Conservation (phyloP, 805 yeast species). For the Starmerella vaccinii region DNA sequence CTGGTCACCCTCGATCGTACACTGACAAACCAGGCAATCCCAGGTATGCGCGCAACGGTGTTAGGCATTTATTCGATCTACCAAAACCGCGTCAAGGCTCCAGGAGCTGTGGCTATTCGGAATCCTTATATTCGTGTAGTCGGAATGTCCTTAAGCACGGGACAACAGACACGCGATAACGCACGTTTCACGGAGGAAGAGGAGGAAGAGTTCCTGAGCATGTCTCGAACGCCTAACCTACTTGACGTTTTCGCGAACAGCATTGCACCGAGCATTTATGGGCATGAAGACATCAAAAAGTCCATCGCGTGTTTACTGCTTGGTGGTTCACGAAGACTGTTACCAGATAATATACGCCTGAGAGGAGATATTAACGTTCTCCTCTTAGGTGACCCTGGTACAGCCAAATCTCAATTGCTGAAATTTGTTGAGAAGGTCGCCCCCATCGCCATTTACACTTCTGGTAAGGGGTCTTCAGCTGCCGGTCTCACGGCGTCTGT, state of each 20-base stretch:
- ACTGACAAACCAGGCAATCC: slow-evolving; percentile 79
- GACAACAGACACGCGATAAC: slow-evolving; percentile 51
- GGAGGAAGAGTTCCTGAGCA: slow-evolving; percentile 75
- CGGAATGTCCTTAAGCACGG: slow-evolving; percentile 79
- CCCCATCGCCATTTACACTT: slow-evolving; percentile 90
- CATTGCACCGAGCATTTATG: slow-evolving; percentile 95
- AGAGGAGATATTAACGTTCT: slow-evolving; percentile 96
- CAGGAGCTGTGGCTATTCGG: slow-evolving; percentile 70
- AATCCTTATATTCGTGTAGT: slow-evolving; percentile 81
- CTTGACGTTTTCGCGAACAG: slow-evolving; percentile 78
- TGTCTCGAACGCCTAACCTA: slow-evolving; percentile 74
- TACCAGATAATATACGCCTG: slow-evolving; percentile 93
- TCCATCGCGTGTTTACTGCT: slow-evolving; percentile 83
- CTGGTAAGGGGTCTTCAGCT: slow-evolving; percentile 98
- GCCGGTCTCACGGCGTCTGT: slow-evolving; percentile 99
- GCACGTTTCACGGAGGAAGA: slow-evolving; percentile 77
- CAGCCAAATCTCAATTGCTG: slow-evolving; percentile 92
- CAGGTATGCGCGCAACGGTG: slow-evolving; percentile 88
- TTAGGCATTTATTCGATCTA: slow-evolving; percentile 89
- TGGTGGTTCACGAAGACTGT: slow-evolving; percentile 86
- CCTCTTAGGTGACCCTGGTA: slow-evolving; percentile 95
- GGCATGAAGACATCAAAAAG: slow-evolving; percentile 83
- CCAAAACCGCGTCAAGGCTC: slow-evolving; percentile 52
- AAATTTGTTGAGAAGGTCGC: slow-evolving; percentile 92
- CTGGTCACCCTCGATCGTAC: slow-evolving; percentile 79